Conservation (phyloP, 2,329 filamentous ascomycete species). For the Elsinoe necatrix region DNA sequence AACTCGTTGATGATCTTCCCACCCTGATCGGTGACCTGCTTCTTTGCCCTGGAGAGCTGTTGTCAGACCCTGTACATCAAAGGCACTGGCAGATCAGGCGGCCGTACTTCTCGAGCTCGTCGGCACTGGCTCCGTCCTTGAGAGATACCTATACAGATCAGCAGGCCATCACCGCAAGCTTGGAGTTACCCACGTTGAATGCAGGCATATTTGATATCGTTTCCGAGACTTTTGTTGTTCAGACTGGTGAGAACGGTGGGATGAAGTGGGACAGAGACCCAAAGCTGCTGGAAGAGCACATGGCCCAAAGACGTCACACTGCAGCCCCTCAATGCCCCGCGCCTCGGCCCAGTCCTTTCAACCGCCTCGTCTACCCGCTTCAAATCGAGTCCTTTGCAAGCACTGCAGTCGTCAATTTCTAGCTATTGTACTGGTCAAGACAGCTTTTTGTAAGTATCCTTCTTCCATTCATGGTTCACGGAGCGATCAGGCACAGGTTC, state of each 20-base stretch:
- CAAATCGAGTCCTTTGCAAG: no score
- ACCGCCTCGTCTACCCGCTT: background rate
- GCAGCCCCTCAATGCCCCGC: conserved; percentile 1
- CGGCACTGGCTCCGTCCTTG: conserved; percentile 58
- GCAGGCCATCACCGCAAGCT: background rate
- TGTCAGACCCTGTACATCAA: conserved; percentile 14
- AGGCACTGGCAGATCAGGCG: background rate
- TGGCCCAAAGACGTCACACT: background rate
- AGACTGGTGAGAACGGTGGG: background rate
- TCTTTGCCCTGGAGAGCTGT: conserved; percentile 65
- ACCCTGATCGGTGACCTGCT: conserved; percentile 64
- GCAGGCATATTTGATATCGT: conserved; percentile 28
- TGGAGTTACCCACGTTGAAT: conserved; percentile 28
- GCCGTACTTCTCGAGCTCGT: conserved; percentile 60
- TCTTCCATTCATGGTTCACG: no score
- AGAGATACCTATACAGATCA: conserved; percentile 58
- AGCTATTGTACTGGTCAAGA: no score
- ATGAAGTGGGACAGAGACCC: background rate
- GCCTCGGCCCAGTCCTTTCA: background rate
- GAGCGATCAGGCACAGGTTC: no score
- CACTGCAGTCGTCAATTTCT: no score
- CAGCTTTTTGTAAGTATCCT: no score
- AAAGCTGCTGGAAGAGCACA: no score
- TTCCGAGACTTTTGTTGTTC: background rate
- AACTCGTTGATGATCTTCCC: conserved; percentile 80